These are phyloP conservation scores for Ascodesmis nigricans DNA, from an alignment of 495 filamentous ascomycete genomes.

Conservation along the genomic window DNA sequence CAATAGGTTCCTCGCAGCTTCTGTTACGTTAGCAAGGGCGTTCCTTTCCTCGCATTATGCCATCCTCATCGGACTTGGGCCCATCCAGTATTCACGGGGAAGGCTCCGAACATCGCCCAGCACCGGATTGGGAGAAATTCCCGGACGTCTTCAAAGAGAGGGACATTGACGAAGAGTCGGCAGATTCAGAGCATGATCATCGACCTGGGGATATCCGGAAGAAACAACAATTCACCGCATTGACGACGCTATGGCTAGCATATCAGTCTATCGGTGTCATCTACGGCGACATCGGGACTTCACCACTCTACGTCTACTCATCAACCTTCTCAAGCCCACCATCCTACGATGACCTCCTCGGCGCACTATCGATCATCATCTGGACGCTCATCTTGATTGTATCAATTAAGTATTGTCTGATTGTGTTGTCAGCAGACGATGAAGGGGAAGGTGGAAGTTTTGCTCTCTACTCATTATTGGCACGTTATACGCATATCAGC, in stretches of 20 bases:
- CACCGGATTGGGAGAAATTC: too few species aligned
- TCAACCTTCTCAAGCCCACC: slow-evolving; percentile 42
- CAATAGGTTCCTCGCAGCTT: too few species aligned
- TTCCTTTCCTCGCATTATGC: too few species aligned
- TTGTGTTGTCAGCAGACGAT: slow-evolving; percentile 49
- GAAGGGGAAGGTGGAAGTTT: slow-evolving; percentile 64
- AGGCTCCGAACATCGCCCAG: too few species aligned
- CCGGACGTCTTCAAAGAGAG: too few species aligned
- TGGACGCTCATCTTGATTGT: slow-evolving; percentile 57
- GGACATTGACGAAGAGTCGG: too few species aligned
- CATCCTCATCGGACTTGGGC: too few species aligned
- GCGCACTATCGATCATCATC: slow-evolving; percentile 49
- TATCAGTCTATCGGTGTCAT: slow-evolving; percentile 54
- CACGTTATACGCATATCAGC: slow-evolving; percentile 36
- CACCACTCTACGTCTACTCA: slow-evolving; percentile 49
- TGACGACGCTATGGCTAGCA: slow-evolving; percentile 29
- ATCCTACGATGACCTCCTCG: slow-evolving; percentile 37
- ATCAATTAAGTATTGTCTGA: slow-evolving; percentile 47
- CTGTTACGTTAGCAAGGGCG: too few species aligned
- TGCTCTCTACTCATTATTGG: slow-evolving; percentile 45
- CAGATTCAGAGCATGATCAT: too few species aligned
- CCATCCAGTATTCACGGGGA: too few species aligned
- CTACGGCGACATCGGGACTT: slow-evolving; percentile 59
- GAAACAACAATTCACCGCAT: too few species aligned
- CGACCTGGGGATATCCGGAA: too few species aligned